Evolutionary conservation across 2,329 filamentous ascomycete species (phyloP), one percentile per base, ranked within the genome.

Genomic region (Ramularia endophylla): DNA sequence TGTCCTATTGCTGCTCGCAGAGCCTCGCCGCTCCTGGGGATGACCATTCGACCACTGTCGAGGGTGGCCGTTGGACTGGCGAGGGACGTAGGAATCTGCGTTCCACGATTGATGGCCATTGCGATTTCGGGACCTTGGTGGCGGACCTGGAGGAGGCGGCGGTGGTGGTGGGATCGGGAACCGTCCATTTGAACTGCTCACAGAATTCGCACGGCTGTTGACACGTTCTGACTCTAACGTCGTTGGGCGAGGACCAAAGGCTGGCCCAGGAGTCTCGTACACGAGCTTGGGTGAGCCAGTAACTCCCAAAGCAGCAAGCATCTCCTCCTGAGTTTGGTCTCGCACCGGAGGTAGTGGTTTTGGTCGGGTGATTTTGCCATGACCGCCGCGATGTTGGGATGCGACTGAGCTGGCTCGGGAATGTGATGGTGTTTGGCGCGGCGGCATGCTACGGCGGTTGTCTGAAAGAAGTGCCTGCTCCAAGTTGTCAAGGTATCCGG

Each of bases 251-350:
- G 60, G 54, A 2, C 56, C 58, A 36, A 60, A 54, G 3, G 62
- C 62, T 20, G 62, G 62, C 18, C 61, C 61, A 16, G 62, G 62
- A 13, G 62, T 65, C 41, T 62, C 50, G 43, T 61, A 64, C 20
- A 65, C 59, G 13, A 56, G 44, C 44, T 61, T 63, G 5, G 63
- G 59, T 12, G 59, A 60, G 16, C 63, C 63, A 17, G 58, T 61
- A 8, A 65, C 63, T 9, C 63, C 63, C 12, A 65, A 51, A 5
- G 52, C 51, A 3, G 61, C 61, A 22, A 65, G 55, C 11, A 65
- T 53, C 20, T 60, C 58, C 42, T 65, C 63, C 46, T 64, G 58
- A 2, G 38, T 46, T 31, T 46, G 43, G 40, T 60, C 59, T 13
- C 52, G 52, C 13, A 60, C 45, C 8, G 52, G 49, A 29, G 51